Evolutionary conservation across 345 rosid species (phyloP), one percentile per base, ranked within the genome.

Genomic region (Viola odorata): DNA sequence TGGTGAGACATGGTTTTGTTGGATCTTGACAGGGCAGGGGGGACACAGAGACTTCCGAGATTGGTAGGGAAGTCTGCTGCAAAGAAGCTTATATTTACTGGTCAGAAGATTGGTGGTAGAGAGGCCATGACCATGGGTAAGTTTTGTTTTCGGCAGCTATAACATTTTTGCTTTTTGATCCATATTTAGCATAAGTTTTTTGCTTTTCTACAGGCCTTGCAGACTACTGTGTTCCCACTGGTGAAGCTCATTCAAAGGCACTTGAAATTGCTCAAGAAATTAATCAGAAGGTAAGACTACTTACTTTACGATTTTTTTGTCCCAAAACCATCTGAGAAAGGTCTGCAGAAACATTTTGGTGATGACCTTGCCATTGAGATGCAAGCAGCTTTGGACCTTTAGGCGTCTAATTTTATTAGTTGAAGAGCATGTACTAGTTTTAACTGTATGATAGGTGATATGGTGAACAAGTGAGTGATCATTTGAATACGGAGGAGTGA

Each of bases 31-130:
- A 94, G 97, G 57, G 96, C 91, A 55, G 96, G 97, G 64, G 96
- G 99, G 69, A 87, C 99, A 41, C 95, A 87, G 63, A 73, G 96
- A 64, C 99, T 87, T 61, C 87, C 96, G 14, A 83, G 96, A 75
- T 73, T 94, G 64, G 86, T 85, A 23, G 99, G 99, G 57, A 86
- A 78, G 62, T 79, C 97, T 32, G 54, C 83, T 14, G 84, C 99
- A 32, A 89, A 89, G 69, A 96, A 92, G 69, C 84, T 92, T 65
- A 84, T 92, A 74, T 85, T 76, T 76, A 87, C 97, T 3, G 96
- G 91, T 42, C 82, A 83, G 69, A 89, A 61, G 82, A 69, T 94
- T 56, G 67, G 76, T 73, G 97, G 87, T 65, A 78, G 57, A 71
- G 88, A 89, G 71, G 99, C 97, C 38, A 55, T 77, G 61, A 70